Conservation (phyloP, 1,284 basidiomycete genomes). For the Pseudozyma hubeiensis region DNA sequence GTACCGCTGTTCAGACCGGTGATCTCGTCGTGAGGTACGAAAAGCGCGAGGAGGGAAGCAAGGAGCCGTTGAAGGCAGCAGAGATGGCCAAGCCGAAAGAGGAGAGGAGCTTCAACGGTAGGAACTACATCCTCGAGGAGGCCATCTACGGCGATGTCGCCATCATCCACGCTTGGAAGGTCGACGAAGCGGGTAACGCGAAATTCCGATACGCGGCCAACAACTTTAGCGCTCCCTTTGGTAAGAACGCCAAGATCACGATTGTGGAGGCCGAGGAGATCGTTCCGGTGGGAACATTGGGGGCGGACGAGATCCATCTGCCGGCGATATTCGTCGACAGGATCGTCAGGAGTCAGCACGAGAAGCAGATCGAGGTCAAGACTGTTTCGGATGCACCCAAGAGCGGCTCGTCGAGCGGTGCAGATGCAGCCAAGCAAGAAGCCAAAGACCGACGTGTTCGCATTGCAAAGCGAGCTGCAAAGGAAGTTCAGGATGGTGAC, state of each 20-base stretch:
- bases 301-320: conserved; percentile 60
- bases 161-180: conserved; percentile 93
- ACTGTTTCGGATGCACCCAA: conserved; percentile 53
- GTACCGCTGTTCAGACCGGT: conserved; percentile 70
- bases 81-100: conserved; percentile 75
- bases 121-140: conserved; percentile 86
- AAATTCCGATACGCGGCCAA: conserved; percentile 68
- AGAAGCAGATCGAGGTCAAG: conserved; percentile 61
- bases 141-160: conserved; percentile 88
- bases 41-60: conserved; percentile 32
- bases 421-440: conserved; percentile 40
- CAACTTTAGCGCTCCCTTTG: conserved; percentile 65
- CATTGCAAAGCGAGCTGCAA: conserved; percentile 60
- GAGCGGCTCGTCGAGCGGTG: conserved; percentile 7
- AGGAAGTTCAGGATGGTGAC: conserved; percentile 63
- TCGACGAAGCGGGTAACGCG: conserved; percentile 77
- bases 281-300: conserved; percentile 57
- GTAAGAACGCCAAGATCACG: conserved; percentile 64
- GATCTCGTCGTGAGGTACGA: conserved; percentile 69
- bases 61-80: conserved; percentile 55
- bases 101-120: conserved; percentile 81
- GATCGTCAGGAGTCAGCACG: conserved; percentile 53
- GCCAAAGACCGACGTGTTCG: conserved; percentile 39
- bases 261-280: conserved; percentile 67
- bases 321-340: conserved; percentile 64